Percentiles rank a stretch among this genome's conserved stretches.
These are phyloP conservation scores for Penicillium sp. DNA, from an alignment of 2,329 filamentous ascomycete genomes.

Conservation along the genomic window DNA sequence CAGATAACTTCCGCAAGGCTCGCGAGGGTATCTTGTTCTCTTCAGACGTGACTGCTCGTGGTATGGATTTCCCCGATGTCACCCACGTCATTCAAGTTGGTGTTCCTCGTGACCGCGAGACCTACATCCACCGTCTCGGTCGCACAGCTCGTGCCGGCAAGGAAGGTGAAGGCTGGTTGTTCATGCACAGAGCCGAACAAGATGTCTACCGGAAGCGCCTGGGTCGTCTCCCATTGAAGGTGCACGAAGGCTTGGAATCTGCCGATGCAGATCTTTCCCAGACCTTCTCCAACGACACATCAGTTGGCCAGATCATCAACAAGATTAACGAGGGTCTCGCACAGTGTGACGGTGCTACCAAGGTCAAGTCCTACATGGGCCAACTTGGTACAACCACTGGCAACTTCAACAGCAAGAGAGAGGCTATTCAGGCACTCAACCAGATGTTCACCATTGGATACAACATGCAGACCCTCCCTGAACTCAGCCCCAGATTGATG, in stretches of 20 bases:
- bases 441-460: slow-evolving; percentile 48
- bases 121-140: slow-evolving; percentile 74
- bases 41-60: slow-evolving; percentile 75
- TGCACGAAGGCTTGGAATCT: slow-evolving; percentile 47
- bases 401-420: slow-evolving; percentile 35
- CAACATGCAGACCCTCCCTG: slow-evolving; percentile 45
- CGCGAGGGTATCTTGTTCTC: slow-evolving; percentile 67
- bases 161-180: slow-evolving; percentile 60
- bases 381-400: slow-evolving; percentile 22
- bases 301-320: slow-evolving; percentile 22
- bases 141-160: slow-evolving; percentile 70
- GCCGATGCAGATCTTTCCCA: slow-evolving; percentile 37
- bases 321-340: slow-evolving; percentile 46
- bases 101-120: slow-evolving; percentile 61
- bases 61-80: slow-evolving; percentile 79
- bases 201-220: slow-evolving; percentile 50
- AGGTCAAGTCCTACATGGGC: slow-evolving; percentile 32
- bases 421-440: slow-evolving; percentile 46
- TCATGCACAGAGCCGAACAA: slow-evolving; percentile 54
- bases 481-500: slow-evolving; percentile 21
- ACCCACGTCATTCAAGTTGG: slow-evolving; percentile 77
- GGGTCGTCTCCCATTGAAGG: slow-evolving; percentile 54
- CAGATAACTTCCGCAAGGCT: slow-evolving; percentile 69
- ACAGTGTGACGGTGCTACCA: slow-evolving; percentile 23
- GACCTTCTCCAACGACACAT: slow-evolving; percentile 8